A percentile compares a stretch with the other conserved stretches of the same genome.
Evolutionary conservation across 163 green algal species (phyloP).

Genomic region (Prototheca wickerhamii): DNA sequence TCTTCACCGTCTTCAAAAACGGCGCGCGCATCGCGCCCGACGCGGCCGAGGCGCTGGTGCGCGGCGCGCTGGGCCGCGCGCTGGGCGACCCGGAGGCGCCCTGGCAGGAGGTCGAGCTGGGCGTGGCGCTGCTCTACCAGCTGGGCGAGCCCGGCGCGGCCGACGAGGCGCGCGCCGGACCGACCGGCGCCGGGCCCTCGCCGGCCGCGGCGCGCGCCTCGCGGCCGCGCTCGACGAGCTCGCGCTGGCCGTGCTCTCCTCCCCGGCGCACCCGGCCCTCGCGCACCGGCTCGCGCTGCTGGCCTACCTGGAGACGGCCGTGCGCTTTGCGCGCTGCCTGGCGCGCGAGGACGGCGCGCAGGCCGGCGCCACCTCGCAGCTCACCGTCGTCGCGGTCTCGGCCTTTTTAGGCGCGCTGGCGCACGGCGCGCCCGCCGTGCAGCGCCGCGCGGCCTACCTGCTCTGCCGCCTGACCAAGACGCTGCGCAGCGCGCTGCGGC

Average conservation of each 20-base stretch:
- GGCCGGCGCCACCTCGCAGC: slow-evolving; percentile 9
- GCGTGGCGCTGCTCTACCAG: slow-evolving; percentile 79
- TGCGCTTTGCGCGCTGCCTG: slow-evolving; percentile 46
- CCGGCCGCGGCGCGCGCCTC: too few relatives aligned
- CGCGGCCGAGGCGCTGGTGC: slow-evolving; percentile 44
- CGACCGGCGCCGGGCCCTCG: not conserved
- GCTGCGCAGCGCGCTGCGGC: slow-evolving; percentile 47
- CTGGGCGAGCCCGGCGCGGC: slow-evolving; percentile 70
- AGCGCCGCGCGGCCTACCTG: slow-evolving; percentile 81
- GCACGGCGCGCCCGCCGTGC: slow-evolving; percentile 47
- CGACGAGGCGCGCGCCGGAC: slow-evolving; percentile 42
- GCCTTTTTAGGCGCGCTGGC: slow-evolving; percentile 71
- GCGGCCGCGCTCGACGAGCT: slow-evolving; percentile 56
- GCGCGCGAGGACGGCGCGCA: not conserved
- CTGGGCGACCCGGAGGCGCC: slow-evolving; percentile 11
- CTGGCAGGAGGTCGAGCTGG: slow-evolving; percentile 67
- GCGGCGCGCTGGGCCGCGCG: slow-evolving; percentile 36
- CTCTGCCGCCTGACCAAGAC: slow-evolving; percentile 73
- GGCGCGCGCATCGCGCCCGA: slow-evolving; percentile 52
- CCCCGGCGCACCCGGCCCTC: slow-evolving; percentile 31
- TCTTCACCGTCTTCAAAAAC: slow-evolving; percentile 88
- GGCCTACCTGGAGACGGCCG: slow-evolving; percentile 68
- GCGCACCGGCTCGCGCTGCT: slow-evolving; percentile 76
- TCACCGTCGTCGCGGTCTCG: slow-evolving; percentile 28
- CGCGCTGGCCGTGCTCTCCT: slow-evolving; percentile 28